Evolutionary conservation across 2,329 filamentous ascomycete genomes (phyloP).

Genomic region (Fusarium keratoplasticum): DNA sequence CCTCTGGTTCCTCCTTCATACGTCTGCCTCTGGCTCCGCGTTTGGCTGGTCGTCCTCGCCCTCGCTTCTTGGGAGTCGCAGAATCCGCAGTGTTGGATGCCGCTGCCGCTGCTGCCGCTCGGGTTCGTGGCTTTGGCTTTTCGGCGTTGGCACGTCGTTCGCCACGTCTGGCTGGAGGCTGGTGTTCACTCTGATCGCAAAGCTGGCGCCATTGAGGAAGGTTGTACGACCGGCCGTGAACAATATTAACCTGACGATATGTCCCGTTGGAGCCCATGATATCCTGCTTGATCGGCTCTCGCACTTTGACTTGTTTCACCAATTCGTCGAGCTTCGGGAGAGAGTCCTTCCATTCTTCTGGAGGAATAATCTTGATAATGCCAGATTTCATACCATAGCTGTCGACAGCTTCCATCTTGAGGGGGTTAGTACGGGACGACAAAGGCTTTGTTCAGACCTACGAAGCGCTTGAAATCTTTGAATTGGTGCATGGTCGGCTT

Average conservation of each 20-base stretch:
- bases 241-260: constrained; percentile 96
- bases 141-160: constrained; percentile 76
- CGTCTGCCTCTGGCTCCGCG: constrained; percentile 49
- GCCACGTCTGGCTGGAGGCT: constrained; percentile 90
- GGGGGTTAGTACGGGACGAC: constrained; percentile 42
- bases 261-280: constrained; percentile 96
- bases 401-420: constrained; percentile 83
- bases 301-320: constrained; percentile 91
- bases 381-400: constrained; percentile 97
- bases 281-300: constrained; percentile 97
- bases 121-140: constrained; percentile 59
- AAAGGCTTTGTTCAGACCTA: constrained; percentile 54
- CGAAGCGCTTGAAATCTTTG: constrained; percentile 90
- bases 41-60: constrained; percentile 55
- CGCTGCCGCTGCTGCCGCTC: constrained; percentile 38
- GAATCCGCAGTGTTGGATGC: constrained; percentile 47
- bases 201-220: constrained; percentile 94
- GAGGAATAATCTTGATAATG: constrained; percentile 95
- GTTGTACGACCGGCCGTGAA: constrained; percentile 96
- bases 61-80: constrained; percentile 53
- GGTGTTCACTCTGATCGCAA: constrained; percentile 94
- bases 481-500: constrained; percentile 96
- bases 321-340: constrained; percentile 84
- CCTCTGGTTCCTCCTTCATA: constrained; percentile 53
- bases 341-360: constrained; percentile 89